Evolutionary conservation across 306 rosid genomes (phyloP).

Genomic region (Vigna trinervia): DNA sequence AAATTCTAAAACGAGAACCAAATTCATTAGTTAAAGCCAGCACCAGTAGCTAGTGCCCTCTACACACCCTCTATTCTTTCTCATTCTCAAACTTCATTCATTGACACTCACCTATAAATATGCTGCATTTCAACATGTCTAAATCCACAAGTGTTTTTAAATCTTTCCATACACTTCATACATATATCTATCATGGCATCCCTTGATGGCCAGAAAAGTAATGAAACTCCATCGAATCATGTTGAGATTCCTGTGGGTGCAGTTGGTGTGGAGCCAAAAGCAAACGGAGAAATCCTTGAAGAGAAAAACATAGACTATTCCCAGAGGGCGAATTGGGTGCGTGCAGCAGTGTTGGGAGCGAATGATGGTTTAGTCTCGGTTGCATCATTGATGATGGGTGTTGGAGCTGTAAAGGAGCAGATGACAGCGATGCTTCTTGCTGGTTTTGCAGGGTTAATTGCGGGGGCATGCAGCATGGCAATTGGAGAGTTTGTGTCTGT

Average conservation of each 20-base stretch:
- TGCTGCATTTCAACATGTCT: background rate
- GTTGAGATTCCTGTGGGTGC: background rate
- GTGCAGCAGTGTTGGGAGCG: background rate
- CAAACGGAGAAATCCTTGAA: background rate
- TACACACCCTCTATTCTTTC: background rate
- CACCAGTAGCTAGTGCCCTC: background rate
- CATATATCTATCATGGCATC: background rate
- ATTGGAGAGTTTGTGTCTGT: background rate
- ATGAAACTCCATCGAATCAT: background rate
- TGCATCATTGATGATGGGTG: conserved; percentile 10
- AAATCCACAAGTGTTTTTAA: background rate
- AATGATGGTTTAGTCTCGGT: background rate
- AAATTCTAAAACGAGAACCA: background rate
- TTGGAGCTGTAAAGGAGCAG: background rate
- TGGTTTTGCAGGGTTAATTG: background rate
- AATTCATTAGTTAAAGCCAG: background rate
- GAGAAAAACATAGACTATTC: background rate
- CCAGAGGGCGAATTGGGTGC: background rate
- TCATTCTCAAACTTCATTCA: too few species aligned
- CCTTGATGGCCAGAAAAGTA: background rate
- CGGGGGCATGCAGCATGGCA: background rate
- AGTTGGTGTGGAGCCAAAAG: background rate
- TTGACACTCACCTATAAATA: background rate
- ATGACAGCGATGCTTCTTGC: background rate
- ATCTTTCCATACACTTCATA: too few species aligned